Evolutionary conservation across 2,329 filamentous ascomycete species (phyloP), one percentile per base, ranked within the genome.

Genomic region (Venturiaceae sp.): DNA sequence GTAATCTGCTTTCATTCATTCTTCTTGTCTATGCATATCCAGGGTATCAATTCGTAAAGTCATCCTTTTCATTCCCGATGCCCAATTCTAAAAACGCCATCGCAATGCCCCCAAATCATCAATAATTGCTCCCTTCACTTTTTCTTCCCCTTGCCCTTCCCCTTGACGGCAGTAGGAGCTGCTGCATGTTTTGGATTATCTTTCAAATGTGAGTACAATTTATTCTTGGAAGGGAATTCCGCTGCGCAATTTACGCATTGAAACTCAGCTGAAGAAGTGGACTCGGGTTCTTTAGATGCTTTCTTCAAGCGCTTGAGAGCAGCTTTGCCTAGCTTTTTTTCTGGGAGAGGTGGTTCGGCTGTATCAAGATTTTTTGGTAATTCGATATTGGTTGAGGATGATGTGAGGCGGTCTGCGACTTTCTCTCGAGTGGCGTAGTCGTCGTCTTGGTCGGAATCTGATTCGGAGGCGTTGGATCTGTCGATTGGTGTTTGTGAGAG

Each of bases 221-320:
- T 84, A 5, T 82, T 87, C 64, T 84, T 86, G 1, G 86, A 90
- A 0, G 81, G 83, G 74, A 97, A 99, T 0, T 74, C 80, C 63
- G 88, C 90, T 63, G 84, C 81, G 71, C 94, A 97, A 4, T 84
- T 82, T 2, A 87, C 81, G 68, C 94, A 97, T 65, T 85, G 85
- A 57, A 89, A 81, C 32, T 83, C 75, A 63, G 63, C 23, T 8
- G 44, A 50, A 16, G 13, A 23, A 30, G 23, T 50, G 23, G 26
- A 30, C 5, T 26, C 44, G 9, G 28, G 66, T 4, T 63, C 63
- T 53, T 75, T 73, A 1, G 75, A 76, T 1, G 75, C 76, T 39
- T 69, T 69, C 63, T 77, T 77, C 3, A 72, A 72, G 9, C 75
- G 72, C 63, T 77, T 78, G 59, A 75, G 71, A 1, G 76, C 76